phyloP scores from a whole-genome alignment of 495 filamentous ascomycete genomes.

The Lophiotrema nucula region DNA sequence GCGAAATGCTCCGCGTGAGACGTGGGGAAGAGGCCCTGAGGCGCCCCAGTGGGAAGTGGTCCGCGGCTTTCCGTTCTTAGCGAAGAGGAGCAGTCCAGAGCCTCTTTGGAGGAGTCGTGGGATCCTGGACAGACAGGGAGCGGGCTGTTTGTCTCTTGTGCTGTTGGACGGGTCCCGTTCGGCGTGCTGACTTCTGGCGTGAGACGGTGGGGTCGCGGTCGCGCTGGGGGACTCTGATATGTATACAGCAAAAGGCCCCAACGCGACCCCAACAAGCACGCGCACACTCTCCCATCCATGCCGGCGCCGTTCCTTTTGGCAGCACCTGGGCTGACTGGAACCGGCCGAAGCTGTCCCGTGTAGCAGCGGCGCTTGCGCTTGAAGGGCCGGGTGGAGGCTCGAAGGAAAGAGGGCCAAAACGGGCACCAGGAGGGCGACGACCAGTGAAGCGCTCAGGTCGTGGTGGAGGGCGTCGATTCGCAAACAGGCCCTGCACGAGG shows the following conservation, averaged over 20 bases:
- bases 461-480: constrained; percentile 20
- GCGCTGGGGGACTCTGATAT: constrained; percentile 11
- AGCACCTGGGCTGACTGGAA: constrained; percentile 29
- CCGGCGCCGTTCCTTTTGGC: constrained; percentile 17
- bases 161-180: constrained; percentile 17
- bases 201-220: constrained; percentile 14
- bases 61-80: constrained; percentile 19
- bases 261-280: constrained; percentile 15
- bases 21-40: constrained; percentile 20
- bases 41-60: constrained; percentile 24
- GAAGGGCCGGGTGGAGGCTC: constrained; percentile 21
- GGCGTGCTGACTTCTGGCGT: constrained; percentile 25
- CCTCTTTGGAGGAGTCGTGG: constrained; percentile 7
- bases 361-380: constrained; percentile 27
- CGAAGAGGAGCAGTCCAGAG: constrained; percentile 6
- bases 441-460: constrained; percentile 23
- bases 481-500: constrained; percentile 27
- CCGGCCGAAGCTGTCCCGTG: constrained; percentile 10
- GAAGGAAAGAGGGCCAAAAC: constrained; percentile 6
- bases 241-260: constrained; percentile 11
- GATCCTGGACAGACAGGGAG: neutral
- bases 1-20: constrained; percentile 7
- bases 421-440: neutral
- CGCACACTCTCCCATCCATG: constrained; percentile 10
- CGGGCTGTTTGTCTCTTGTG: neutral